These are phyloP conservation scores for Neopestalotiopsis sp. DNA, from an alignment of 2,329 filamentous ascomycete genomes.

Conservation along the genomic window DNA sequence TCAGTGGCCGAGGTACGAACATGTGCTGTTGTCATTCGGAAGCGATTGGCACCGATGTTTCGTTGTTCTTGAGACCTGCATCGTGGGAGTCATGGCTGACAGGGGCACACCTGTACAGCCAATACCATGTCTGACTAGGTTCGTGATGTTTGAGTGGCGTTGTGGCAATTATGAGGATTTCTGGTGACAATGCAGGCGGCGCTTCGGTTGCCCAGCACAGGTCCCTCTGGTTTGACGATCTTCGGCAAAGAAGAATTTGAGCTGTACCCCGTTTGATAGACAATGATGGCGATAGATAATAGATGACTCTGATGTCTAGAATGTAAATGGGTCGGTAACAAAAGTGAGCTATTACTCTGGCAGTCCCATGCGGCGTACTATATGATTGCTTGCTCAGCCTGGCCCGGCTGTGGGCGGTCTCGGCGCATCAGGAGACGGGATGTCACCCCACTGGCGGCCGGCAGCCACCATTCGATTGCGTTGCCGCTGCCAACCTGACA, in stretches of 20 bases:
- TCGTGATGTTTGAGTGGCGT: background rate
- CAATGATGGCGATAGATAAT: background rate
- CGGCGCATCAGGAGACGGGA: background rate
- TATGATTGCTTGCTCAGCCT: background rate
- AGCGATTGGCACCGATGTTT: background rate
- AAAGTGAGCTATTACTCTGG: background rate
- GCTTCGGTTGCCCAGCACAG: background rate
- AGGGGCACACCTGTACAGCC: background rate
- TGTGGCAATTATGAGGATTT: background rate
- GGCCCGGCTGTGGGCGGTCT: background rate
- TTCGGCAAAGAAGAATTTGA: background rate
- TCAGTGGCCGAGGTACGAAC: background rate
- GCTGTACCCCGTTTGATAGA: background rate
- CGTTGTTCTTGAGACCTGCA: background rate
- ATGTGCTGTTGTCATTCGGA: background rate
- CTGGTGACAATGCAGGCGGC: background rate
- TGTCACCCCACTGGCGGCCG: background rate
- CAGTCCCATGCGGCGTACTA: background rate
- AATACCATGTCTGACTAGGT: background rate
- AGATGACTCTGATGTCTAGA: background rate
- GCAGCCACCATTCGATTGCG: background rate
- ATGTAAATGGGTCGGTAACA: background rate
- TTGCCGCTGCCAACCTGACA: background rate
- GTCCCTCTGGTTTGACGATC: background rate
- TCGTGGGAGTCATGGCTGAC: background rate